phyloP scores from a whole-genome alignment of 768 basidiomycete species.

The Tulasnella sp. region DNA sequence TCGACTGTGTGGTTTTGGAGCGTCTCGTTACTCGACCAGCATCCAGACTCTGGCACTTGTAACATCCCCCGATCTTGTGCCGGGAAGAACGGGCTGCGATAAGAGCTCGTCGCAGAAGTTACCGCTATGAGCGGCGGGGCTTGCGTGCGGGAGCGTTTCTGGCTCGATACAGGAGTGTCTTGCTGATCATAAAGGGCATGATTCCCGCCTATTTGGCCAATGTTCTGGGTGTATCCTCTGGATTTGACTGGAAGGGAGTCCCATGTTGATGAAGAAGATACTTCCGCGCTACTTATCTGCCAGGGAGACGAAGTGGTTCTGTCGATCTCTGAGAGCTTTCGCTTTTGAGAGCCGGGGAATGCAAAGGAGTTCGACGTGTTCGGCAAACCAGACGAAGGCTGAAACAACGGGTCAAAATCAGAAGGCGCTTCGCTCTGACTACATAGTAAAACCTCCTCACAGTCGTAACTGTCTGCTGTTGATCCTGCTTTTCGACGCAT shows the following conservation, averaged over 20 bases:
- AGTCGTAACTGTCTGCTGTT: slow-evolving; percentile 17
- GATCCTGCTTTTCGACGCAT: slow-evolving; percentile 52
- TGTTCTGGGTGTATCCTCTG: not conserved
- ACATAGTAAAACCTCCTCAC: not conserved
- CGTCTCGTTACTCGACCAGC: not conserved
- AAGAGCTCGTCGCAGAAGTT: not conserved
- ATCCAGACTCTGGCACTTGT: not conserved
- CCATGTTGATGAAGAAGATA: not conserved
- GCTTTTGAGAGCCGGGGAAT: not conserved
- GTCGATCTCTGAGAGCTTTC: not conserved
- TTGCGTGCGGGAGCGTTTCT: not conserved
- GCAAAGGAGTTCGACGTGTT: not conserved
- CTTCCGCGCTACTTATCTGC: no score
- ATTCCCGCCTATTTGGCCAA: not conserved
- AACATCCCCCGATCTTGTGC: not conserved
- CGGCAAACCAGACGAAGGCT: not conserved
- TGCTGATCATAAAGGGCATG: not conserved
- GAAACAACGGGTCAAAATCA: not conserved
- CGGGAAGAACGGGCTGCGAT: not conserved
- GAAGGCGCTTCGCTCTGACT: not conserved
- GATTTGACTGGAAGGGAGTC: not conserved
- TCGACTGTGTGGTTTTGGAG: not conserved
- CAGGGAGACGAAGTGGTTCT: not conserved
- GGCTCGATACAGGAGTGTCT: not conserved
- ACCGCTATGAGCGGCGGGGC: not conserved